Conservation (phyloP, 2,329 filamentous ascomycete genomes). For the Golovinomyces cichoracearum region DNA sequence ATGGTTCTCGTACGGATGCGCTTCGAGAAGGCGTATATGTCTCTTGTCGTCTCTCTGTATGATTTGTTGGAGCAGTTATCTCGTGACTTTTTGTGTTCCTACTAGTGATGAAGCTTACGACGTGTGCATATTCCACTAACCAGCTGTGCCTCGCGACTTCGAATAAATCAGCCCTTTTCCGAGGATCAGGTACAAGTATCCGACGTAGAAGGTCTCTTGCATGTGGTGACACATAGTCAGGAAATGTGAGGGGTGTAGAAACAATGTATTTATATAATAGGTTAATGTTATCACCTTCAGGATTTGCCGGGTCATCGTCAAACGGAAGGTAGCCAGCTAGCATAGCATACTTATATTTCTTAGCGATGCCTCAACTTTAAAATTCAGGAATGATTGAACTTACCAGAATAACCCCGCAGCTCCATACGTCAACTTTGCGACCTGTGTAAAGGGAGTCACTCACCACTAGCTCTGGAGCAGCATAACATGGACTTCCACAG, state of each 20-base stretch:
- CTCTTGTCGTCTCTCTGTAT: slow-evolving; percentile 28
- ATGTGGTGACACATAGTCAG: slow-evolving; percentile 94
- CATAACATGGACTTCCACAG: slow-evolving; percentile 93
- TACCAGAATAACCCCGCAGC: slow-evolving; percentile 93
- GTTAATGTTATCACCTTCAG: slow-evolving; percentile 97
- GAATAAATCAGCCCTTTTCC: slow-evolving; percentile 84
- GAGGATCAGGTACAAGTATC: slow-evolving; percentile 82
- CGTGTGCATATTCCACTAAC: slow-evolving; percentile 89
- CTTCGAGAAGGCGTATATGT: slow-evolving; percentile 47
- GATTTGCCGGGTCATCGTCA: slow-evolving; percentile 92
- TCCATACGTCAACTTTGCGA: slow-evolving; percentile 96
- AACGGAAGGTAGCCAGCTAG: slow-evolving; percentile 91
- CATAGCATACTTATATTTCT: slow-evolving; percentile 66
- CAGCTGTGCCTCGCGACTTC: slow-evolving; percentile 95
- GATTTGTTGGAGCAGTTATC: slow-evolving; percentile 53
- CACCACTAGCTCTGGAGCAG: slow-evolving; percentile 85
- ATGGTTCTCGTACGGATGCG: slow-evolving; percentile 69
- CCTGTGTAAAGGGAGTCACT: slow-evolving; percentile 94
- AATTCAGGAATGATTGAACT: slow-evolving; percentile 17
- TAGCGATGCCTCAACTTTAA: slow-evolving; percentile 3
- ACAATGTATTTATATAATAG: slow-evolving; percentile 98
- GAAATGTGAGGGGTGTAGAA: slow-evolving; percentile 85
- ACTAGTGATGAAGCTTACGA: slow-evolving; percentile 91
- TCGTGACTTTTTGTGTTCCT: slow-evolving; percentile 70
- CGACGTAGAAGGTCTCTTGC: slow-evolving; percentile 74